Percentiles rank a stretch among this genome's conserved stretches.
Conservation (phyloP, 208 protist species). For the Sergeia podlipaevii region DNA sequence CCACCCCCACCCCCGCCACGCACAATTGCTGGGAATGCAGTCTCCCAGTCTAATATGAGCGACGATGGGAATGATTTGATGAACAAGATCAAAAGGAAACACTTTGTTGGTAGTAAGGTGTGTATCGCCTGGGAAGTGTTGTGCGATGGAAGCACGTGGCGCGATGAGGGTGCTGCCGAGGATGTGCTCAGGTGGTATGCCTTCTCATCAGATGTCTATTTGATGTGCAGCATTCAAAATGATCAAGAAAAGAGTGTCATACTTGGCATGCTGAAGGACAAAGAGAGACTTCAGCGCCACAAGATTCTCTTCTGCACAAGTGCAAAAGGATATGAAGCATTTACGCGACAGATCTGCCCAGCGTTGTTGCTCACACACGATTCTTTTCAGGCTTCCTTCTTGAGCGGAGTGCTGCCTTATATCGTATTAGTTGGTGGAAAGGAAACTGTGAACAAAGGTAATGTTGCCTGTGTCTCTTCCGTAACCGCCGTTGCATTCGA, state of each 20-base stretch:
- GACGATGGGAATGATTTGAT: slow-evolving; percentile 19
- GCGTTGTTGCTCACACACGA: slow-evolving; percentile 60
- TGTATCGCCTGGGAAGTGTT: slow-evolving; percentile 78
- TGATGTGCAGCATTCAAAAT: slow-evolving; percentile 67
- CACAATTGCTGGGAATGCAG: neutral
- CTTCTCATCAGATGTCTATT: slow-evolving; percentile 54
- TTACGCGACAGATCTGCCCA: slow-evolving; percentile 79
- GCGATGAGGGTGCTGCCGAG: slow-evolving; percentile 36
- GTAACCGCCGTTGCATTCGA: neutral
- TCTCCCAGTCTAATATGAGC: slow-evolving; percentile 2
- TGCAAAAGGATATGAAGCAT: slow-evolving; percentile 77
- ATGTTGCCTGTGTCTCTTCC: slow-evolving; percentile 29
- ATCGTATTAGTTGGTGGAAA: slow-evolving; percentile 48
- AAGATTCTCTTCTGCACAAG: slow-evolving; percentile 83
- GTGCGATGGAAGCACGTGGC: slow-evolving; percentile 36
- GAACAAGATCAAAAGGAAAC: slow-evolving; percentile 23
- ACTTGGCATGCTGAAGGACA: slow-evolving; percentile 29
- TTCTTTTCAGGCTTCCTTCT: slow-evolving; percentile 36
- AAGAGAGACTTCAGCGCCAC: slow-evolving; percentile 57
- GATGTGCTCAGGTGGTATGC: slow-evolving; percentile 37
- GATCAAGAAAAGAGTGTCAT: slow-evolving; percentile 45
- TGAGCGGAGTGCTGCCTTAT: slow-evolving; percentile 63
- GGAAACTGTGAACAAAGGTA: slow-evolving; percentile 9
- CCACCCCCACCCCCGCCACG: neutral
- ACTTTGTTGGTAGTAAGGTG: slow-evolving; percentile 49